phyloP scores from a whole-genome alignment of 2,329 filamentous ascomycete genomes.

The Sclerotinia spermophila region DNA sequence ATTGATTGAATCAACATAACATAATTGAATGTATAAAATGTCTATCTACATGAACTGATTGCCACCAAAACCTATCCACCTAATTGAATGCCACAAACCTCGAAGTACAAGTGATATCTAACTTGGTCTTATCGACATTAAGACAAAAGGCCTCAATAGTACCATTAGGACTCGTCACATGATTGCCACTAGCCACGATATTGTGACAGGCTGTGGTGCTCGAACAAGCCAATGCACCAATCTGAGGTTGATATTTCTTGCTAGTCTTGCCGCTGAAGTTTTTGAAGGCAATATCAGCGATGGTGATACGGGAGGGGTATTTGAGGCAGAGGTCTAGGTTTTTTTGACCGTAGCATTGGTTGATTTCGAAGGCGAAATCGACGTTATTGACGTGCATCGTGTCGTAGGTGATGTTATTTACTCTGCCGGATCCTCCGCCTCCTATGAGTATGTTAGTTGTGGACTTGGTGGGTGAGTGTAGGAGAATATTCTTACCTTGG shows the following conservation, averaged over 20 bases:
- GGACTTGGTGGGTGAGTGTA: not conserved
- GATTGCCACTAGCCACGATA: constrained; percentile 47
- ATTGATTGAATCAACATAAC: constrained; percentile 30
- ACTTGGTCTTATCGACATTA: constrained; percentile 40
- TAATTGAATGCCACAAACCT: constrained; percentile 33
- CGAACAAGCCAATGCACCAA: constrained; percentile 48
- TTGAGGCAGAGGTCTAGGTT: constrained; percentile 59
- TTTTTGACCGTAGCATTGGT: constrained; percentile 63
- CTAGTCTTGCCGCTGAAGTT: constrained; percentile 55
- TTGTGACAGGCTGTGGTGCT: constrained; percentile 46
- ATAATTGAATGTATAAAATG: not conserved
- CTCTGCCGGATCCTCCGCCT: constrained; percentile 59
- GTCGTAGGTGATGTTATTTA: constrained; percentile 66
- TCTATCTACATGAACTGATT: not conserved
- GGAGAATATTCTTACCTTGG: constrained; percentile 35
- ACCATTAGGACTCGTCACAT: constrained; percentile 47
- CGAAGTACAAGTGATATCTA: constrained; percentile 40
- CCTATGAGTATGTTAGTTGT: constrained; percentile 39
- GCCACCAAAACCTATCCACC: not conserved
- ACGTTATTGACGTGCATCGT: constrained; percentile 58
- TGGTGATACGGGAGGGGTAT: constrained; percentile 53
- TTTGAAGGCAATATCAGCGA: constrained; percentile 53
- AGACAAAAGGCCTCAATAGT: constrained; percentile 43
- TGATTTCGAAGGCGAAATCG: constrained; percentile 61
- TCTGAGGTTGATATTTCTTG: constrained; percentile 42